Conservation (phyloP, 345 rosid species). For the Salix suchowensis region DNA sequence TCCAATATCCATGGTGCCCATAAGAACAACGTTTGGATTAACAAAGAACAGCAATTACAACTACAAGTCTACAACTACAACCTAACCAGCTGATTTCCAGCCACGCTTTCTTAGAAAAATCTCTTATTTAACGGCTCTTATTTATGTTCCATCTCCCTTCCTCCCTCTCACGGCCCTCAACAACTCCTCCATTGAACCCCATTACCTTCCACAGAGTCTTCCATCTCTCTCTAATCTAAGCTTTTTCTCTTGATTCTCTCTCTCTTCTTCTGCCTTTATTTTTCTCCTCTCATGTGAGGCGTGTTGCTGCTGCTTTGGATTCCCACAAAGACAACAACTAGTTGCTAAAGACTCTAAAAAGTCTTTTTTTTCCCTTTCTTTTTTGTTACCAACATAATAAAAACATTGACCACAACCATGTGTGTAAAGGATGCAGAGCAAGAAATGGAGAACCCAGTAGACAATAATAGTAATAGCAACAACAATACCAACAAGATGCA, state of each 20-base stretch:
- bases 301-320: slow-evolving; percentile 15
- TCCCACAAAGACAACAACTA: slow-evolving; percentile 7
- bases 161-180: background rate
- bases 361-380: background rate
- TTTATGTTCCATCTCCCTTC: background rate
- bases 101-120: slow-evolving; percentile 44
- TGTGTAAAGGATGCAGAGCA: slow-evolving; percentile 44
- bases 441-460: slow-evolving; percentile 22
- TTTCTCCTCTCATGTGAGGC: too few relatives aligned
- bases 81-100: slow-evolving; percentile 23
- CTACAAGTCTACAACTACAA: slow-evolving; percentile 12
- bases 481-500: slow-evolving; percentile 16
- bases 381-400: background rate
- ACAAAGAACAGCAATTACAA: background rate
- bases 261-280: background rate
- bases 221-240: slow-evolving; percentile 11
- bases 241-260: slow-evolving; percentile 8
- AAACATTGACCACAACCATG: slow-evolving; percentile 26
- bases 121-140: slow-evolving; percentile 33
- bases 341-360: background rate
- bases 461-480: slow-evolving; percentile 9
- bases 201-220: slow-evolving; percentile 23
- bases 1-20: background rate
- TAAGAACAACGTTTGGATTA: background rate
- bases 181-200: background rate